Evolutionary conservation across 495 filamentous ascomycete genomes (phyloP).

Genomic region (Oleoguttula mirabilis): DNA sequence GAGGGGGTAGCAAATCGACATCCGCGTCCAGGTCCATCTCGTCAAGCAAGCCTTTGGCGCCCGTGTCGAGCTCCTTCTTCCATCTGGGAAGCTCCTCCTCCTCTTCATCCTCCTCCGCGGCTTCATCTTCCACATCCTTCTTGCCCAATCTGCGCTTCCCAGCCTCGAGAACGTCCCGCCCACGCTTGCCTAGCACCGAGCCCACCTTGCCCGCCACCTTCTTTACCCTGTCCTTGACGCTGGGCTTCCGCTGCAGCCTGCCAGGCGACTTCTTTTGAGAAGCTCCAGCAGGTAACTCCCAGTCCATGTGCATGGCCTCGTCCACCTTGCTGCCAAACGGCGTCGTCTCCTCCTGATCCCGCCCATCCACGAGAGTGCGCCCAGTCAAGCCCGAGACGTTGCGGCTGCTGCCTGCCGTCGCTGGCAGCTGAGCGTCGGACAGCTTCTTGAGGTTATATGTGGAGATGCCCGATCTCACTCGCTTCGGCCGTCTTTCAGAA

Average conservation of each 20-base stretch:
- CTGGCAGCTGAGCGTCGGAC: conserved; percentile 22
- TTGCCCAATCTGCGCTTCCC: conserved; percentile 31
- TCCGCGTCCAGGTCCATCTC: conserved; percentile 33
- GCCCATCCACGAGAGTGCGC: conserved; percentile 16
- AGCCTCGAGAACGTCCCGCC: conserved; percentile 34
- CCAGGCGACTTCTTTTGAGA: not conserved
- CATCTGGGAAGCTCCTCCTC: conserved; percentile 8
- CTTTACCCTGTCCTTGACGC: conserved; percentile 19
- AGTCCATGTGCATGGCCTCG: conserved; percentile 7
- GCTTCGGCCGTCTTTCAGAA: conserved; percentile 14
- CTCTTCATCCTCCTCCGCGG: conserved; percentile 9
- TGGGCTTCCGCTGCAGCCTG: conserved; percentile 13
- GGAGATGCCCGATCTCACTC: conserved; percentile 14
- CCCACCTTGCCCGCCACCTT: conserved; percentile 20
- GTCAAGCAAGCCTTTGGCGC: conserved; percentile 15
- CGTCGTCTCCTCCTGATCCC: conserved; percentile 5
- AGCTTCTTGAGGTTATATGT: conserved; percentile 29
- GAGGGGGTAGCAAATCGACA: conserved; percentile 19
- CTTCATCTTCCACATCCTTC: conserved; percentile 12
- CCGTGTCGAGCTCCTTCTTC: conserved; percentile 21
- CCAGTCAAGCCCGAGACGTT: conserved; percentile 25
- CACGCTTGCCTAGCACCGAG: conserved; percentile 44
- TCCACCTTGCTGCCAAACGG: conserved; percentile 6
- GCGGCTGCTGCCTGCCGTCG: conserved; percentile 19
- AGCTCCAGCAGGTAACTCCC: conserved; percentile 4